Conservation (phyloP, 1,284 basidiomycete genomes). For the Paramarasmius palmivorus region DNA sequence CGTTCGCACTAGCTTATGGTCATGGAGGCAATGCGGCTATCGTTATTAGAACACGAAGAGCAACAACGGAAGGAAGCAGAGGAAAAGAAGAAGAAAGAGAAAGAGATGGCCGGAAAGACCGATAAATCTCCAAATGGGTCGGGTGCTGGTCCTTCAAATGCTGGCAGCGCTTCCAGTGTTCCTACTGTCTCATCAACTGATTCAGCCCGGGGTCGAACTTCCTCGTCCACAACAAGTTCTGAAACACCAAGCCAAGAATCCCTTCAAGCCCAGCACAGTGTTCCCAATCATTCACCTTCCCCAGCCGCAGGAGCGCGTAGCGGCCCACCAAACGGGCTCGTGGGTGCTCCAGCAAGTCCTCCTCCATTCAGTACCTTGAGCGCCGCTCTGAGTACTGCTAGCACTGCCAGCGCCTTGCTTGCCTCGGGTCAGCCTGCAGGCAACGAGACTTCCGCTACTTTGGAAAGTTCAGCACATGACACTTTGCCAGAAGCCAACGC, state of each 20-base stretch:
- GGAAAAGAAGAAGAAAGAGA: slow-evolving; percentile 52
- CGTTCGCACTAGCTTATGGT: slow-evolving; percentile 79
- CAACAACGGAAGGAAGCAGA: slow-evolving; percentile 71
- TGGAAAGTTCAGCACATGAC: neutral
- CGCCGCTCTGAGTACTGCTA: slow-evolving; percentile 43
- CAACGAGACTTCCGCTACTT: neutral
- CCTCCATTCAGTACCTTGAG: slow-evolving; percentile 44
- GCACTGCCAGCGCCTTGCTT: slow-evolving; percentile 34
- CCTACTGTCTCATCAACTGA: slow-evolving; percentile 17
- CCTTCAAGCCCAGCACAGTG: slow-evolving; percentile 15
- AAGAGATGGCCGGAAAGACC: slow-evolving; percentile 31
- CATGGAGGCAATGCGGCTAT: slow-evolving; percentile 98
- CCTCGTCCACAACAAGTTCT: slow-evolving; percentile 6
- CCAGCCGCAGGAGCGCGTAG: slow-evolving; percentile 18
- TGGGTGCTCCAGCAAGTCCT: slow-evolving; percentile 30
- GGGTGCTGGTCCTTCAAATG: slow-evolving; percentile 13
- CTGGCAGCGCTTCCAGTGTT: slow-evolving; percentile 24
- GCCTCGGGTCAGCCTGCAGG: slow-evolving; percentile 3
- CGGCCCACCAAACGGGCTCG: neutral
- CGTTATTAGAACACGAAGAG: slow-evolving; percentile 88
- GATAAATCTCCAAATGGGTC: slow-evolving; percentile 7
- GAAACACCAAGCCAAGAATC: slow-evolving; percentile 12
- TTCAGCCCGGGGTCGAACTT: slow-evolving; percentile 16
- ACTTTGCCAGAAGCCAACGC: neutral
- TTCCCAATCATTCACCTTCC: slow-evolving; percentile 27